Base-by-base conservation (phyloP, 2,329 filamentous ascomycete species). In the Orbilia brochopaga region DNA sequence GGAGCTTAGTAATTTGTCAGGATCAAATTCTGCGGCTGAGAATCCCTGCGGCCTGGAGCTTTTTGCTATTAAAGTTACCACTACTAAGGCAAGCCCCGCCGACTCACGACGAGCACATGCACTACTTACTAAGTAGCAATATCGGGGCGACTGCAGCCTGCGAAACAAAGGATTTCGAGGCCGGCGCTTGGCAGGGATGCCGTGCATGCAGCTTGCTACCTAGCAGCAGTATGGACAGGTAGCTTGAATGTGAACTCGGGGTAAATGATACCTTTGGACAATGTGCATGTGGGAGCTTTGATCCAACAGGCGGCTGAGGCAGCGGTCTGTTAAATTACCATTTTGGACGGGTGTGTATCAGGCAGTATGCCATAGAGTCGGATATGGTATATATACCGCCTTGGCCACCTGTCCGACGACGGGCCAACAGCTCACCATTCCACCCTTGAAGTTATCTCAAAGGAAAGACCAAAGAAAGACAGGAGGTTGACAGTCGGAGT, bases 281-380 rank as follows among this genome's bases (percentile, higher is more conserved):
- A n/a, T n/a, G n/a, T n/a, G n/a, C n/a, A n/a, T 2, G 7, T 5
- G 17, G 19, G 44, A 48, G 44, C 44, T 21, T 23, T 48, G 44
- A 48, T 48, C 44, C 44, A 48, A 48, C 44, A 48, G 44, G 17
- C 44, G 44, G 54, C 54, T 59, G 65, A 53, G 32, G 17, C 44
- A 48, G 21, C 11, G 2, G 19, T 19, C 32, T 37, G 57, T 64
- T 64, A n/a, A n/a, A n/a, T 63, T 70, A 59, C 66, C 66, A 54
- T 63, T 70, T 70, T 70, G 66, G 65, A 55, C 66, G 52, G 37
- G n/a, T n/a, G n/a, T n/a, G n/a, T n/a, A n/a, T n/a, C n/a, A n/a
- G n/a, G n/a, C n/a, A n/a, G n/a, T n/a, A n/a, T 15, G 13, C 13
- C 15, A 15, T 32, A 3, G 27, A 8, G 27, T 3, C 3, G 11